phyloP scores from a whole-genome alignment of 2,329 filamentous ascomycete genomes.

The Grosmannia serpens region DNA sequence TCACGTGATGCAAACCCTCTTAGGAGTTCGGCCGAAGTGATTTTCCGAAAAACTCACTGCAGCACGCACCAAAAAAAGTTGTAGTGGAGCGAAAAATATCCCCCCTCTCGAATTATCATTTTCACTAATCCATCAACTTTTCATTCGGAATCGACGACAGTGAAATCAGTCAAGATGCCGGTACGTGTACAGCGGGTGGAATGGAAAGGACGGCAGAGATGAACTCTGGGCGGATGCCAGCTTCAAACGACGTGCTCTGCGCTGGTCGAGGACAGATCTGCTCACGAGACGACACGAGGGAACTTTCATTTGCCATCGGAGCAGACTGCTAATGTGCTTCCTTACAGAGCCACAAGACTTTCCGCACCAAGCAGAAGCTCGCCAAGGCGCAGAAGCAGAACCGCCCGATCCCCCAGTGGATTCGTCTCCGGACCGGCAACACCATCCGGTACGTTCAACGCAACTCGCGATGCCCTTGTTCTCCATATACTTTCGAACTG shows the following conservation, averaged over 20 bases:
- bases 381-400: constrained; percentile 99
- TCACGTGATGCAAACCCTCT: constrained; percentile 3
- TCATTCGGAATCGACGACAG: constrained; percentile 19
- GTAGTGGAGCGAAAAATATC: constrained; percentile 4
- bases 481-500: neutral
- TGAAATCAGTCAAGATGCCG: constrained; percentile 27
- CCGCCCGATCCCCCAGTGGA: constrained; percentile 99
- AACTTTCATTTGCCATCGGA: neutral
- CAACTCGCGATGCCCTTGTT: neutral
- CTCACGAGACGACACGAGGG: neutral
- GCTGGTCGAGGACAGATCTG: neutral
- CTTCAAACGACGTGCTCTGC: neutral
- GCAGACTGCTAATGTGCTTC: constrained; percentile 12
- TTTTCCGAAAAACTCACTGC: constrained; percentile 4
- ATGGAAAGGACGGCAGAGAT: neutral
- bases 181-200: constrained; percentile 17
- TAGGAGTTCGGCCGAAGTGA: constrained; percentile 2
- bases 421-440: constrained; percentile 95
- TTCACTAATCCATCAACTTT: constrained; percentile 6
- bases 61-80: constrained; percentile 11
- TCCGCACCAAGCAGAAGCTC: constrained; percentile 99
- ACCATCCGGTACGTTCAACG: constrained; percentile 77
- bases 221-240: neutral
- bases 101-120: constrained; percentile 4
- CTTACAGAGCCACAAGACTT: constrained; percentile 92